Conservation (phyloP, 2,329 filamentous ascomycete genomes). For the Diaporthe sp. region DNA sequence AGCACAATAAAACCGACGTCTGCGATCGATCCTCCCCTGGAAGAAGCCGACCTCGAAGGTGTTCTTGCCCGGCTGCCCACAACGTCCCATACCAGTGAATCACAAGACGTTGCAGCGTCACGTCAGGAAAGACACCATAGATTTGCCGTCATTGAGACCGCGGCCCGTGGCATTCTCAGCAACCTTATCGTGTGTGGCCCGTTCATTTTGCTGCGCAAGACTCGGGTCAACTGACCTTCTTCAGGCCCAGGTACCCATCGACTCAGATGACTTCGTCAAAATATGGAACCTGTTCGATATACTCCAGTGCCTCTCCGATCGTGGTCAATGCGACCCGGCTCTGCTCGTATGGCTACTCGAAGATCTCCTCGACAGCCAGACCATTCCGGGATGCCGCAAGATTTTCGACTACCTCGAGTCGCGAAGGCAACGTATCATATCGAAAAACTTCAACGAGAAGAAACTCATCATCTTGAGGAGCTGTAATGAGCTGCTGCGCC, state of each 20-base stretch:
- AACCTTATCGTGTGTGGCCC: constrained; percentile 75
- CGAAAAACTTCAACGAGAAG: constrained; percentile 85
- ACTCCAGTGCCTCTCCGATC: constrained; percentile 88
- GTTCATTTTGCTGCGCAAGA: constrained; percentile 35
- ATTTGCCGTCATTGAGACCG: constrained; percentile 84
- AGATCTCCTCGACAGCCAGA: constrained; percentile 95
- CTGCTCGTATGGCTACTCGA: constrained; percentile 93
- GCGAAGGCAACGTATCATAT: constrained; percentile 87
- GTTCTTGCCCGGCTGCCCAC: constrained; percentile 56
- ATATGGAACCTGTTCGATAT: constrained; percentile 97
- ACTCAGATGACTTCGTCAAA: constrained; percentile 81
- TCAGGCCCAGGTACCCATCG: constrained; percentile 81
- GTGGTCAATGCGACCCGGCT: constrained; percentile 81
- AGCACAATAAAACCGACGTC: constrained; percentile 69
- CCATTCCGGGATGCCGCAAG: constrained; percentile 88
- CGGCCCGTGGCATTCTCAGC: constrained; percentile 85
- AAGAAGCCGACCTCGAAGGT: constrained; percentile 74
- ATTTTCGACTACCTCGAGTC: constrained; percentile 98
- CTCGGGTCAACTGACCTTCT: constrained; percentile 50
- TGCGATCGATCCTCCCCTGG: constrained; percentile 80
- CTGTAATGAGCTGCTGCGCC: constrained; percentile 94
- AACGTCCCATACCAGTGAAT: constrained; percentile 49
- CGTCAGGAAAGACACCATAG: constrained; percentile 60
- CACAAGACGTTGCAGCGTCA: constrained; percentile 47
- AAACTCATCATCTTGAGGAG: constrained; percentile 90